Percentiles rank a stretch among this genome's conserved stretches.
These are phyloP conservation scores for Russula brevipes DNA, from an alignment of 768 basidiomycete species.

Conservation along the genomic window DNA sequence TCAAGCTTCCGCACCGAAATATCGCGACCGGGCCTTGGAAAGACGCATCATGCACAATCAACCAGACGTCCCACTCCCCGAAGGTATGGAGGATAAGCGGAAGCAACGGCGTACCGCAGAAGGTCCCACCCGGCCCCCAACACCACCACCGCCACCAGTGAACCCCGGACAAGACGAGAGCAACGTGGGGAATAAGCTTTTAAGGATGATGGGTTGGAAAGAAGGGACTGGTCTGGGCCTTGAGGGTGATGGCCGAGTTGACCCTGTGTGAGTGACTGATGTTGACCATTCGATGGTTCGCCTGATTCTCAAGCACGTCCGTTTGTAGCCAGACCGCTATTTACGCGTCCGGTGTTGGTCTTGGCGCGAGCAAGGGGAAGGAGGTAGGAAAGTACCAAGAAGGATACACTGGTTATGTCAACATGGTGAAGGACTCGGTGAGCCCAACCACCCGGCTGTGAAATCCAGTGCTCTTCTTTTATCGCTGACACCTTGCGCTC, in stretches of 20 bases:
- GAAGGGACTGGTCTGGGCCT: slow-evolving; percentile 84
- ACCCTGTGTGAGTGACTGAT: slow-evolving; percentile 63
- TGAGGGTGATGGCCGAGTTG: slow-evolving; percentile 76
- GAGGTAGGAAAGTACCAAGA: slow-evolving; percentile 70
- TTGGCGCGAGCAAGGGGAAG: slow-evolving; percentile 90
- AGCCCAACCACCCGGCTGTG: slow-evolving; percentile 25
- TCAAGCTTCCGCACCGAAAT: slow-evolving; percentile 58
- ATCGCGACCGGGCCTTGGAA: slow-evolving; percentile 93
- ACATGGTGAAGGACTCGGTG: slow-evolving; percentile 69
- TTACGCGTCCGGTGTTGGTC: slow-evolving; percentile 81
- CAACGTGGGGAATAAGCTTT: slow-evolving; percentile 87
- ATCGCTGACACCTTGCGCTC: background rate
- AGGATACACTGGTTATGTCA: slow-evolving; percentile 63
- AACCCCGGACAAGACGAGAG: slow-evolving; percentile 74
- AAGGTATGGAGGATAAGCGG: slow-evolving; percentile 38
- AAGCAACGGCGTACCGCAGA: slow-evolving; percentile 51
- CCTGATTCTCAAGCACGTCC: background rate
- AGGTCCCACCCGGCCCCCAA: slow-evolving; percentile 55
- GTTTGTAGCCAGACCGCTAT: slow-evolving; percentile 66
- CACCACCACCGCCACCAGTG: slow-evolving; percentile 56
- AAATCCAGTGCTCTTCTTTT: background rate
- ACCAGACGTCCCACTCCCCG: slow-evolving; percentile 72
- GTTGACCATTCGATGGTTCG: background rate
- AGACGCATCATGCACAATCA: slow-evolving; percentile 89
- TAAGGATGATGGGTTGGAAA: slow-evolving; percentile 99